These are phyloP conservation scores for Rutstroemia sp. DNA, from an alignment of 2,329 filamentous ascomycete species.

Conservation along the genomic window DNA sequence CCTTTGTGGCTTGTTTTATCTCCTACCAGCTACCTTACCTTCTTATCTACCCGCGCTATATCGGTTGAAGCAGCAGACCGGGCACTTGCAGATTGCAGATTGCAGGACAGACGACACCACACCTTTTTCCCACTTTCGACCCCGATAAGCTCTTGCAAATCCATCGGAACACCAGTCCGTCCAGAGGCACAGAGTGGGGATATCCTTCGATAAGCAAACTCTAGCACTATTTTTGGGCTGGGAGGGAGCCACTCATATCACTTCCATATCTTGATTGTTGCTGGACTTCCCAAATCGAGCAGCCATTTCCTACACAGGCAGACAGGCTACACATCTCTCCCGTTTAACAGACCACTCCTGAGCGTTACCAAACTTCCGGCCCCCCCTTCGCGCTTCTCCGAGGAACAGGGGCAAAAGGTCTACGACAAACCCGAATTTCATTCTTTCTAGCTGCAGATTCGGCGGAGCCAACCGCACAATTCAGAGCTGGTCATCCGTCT, in stretches of 20 bases:
- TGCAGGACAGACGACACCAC: conserved; percentile 10
- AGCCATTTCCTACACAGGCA: neutral
- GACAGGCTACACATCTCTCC: neutral
- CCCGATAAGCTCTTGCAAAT: conserved; percentile 8
- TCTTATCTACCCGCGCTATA: conserved; percentile 8
- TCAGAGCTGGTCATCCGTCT: conserved; percentile 22
- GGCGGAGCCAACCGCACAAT: conserved; percentile 18
- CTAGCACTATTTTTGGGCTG: neutral
- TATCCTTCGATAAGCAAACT: conserved; percentile 1
- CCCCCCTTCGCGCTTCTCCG: conserved; percentile 22
- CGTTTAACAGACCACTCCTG: neutral
- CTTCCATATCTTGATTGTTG: conserved; percentile 1
- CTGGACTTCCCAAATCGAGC: conserved; percentile 4
- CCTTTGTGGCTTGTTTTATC: conserved; percentile 3
- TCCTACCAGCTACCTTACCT: neutral
- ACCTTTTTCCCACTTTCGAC: conserved; percentile 1
- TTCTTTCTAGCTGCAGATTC: conserved; percentile 21
- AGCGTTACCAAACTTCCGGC: conserved; percentile 6
- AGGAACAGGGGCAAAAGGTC: conserved; percentile 18
- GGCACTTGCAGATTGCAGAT: conserved; percentile 4
- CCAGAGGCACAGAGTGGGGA: conserved; percentile 7
- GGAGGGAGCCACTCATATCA: conserved; percentile 2
- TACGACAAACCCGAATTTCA: conserved; percentile 12
- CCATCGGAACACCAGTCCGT: neutral
- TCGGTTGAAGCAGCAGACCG: neutral